Base-by-base conservation (phyloP, 805 yeast genomes). In the Wickerhamomyces silvicola region DNA sequence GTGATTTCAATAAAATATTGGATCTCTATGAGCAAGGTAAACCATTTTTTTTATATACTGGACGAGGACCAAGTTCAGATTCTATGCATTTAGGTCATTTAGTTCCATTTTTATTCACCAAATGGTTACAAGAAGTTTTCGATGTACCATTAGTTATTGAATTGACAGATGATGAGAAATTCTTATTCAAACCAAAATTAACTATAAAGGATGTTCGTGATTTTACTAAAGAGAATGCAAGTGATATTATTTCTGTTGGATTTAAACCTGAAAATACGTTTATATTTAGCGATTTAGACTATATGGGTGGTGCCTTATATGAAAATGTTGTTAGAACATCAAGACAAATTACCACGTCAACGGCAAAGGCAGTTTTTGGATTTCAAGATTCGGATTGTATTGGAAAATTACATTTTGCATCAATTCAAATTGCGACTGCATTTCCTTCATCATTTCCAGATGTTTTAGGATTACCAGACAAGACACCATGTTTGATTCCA, bases 61-160 rank as follows among this genome's bases (percentile, higher is more conserved):
- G 98, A 24, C 75, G 98, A 58, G 98, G 98, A 5, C 97, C 98
- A 22, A 83, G 95, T 2, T 76, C 88, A 25, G 95, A 81, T 48
- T 81, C 92, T 14, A 81, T 92, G 84, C 98, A 92, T 57, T 68
- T 92, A 64, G 98, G 98, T 32, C 98, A 92, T 60, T 79, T 90
- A 87, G 73, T 88, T 39, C 98, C 98, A 12, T 92, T 92, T 55
- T 60, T 82, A 20, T 92, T 92, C 67, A 92, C 98, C 35, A 87
- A 88, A 60, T 92, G 97, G 97, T 70, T 92, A 50, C 98, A 92
- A 60, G 97, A 90, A 28, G 97, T 90, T 3, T 92, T 92, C 57
- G 97, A 92, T 56, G 96, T 76, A 37, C 97, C 98, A 14, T 69
- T 92, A 42, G 94, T 92, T 23, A 78, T 92, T 46, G 97, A 92